These are phyloP conservation scores for Aspergillus texensis DNA, from an alignment of 2,329 filamentous ascomycete species.

Conservation along the genomic window DNA sequence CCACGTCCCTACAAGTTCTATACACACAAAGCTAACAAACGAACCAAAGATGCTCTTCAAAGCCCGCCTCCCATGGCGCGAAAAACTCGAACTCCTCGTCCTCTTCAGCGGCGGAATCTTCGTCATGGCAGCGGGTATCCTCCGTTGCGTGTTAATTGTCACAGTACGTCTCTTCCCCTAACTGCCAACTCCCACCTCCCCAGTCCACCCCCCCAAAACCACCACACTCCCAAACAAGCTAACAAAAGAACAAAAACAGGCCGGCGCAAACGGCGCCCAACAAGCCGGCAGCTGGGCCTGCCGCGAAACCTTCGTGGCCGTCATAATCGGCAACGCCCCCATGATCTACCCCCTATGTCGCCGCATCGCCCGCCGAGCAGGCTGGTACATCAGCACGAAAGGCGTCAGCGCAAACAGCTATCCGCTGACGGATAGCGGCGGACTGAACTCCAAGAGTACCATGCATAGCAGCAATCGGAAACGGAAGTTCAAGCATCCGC, in stretches of 20 bases:
- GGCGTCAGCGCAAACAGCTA: slow-evolving; percentile 25
- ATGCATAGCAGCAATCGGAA: slow-evolving; percentile 13
- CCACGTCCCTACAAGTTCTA: neutral
- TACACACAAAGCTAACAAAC: neutral
- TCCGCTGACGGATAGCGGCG: slow-evolving; percentile 25
- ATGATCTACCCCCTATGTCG: slow-evolving; percentile 45
- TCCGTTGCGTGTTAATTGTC: slow-evolving; percentile 57
- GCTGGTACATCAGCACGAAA: slow-evolving; percentile 27
- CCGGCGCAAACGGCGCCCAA: slow-evolving; percentile 41
- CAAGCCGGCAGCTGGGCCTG: slow-evolving; percentile 49
- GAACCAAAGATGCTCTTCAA: slow-evolving; percentile 54
- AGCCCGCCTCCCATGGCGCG: slow-evolving; percentile 51
- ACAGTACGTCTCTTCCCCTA: slow-evolving; percentile 29
- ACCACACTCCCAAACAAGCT: too few species aligned
- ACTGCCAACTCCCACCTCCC: too few species aligned
- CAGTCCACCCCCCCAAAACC: neutral
- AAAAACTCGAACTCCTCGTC: slow-evolving; percentile 56
- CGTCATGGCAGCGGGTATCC: slow-evolving; percentile 57
- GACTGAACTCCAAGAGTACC: slow-evolving; percentile 10
- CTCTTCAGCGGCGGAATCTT: slow-evolving; percentile 61
- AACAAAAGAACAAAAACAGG: slow-evolving; percentile 18
- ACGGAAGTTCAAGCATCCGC: slow-evolving; percentile 33
- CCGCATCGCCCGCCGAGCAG: slow-evolving; percentile 28
- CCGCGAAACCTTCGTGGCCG: slow-evolving; percentile 50
- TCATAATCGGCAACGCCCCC: slow-evolving; percentile 47